These are phyloP conservation scores for Trichoderma atroviride DNA, from an alignment of 2,329 filamentous ascomycete species.

Conservation along the genomic window DNA sequence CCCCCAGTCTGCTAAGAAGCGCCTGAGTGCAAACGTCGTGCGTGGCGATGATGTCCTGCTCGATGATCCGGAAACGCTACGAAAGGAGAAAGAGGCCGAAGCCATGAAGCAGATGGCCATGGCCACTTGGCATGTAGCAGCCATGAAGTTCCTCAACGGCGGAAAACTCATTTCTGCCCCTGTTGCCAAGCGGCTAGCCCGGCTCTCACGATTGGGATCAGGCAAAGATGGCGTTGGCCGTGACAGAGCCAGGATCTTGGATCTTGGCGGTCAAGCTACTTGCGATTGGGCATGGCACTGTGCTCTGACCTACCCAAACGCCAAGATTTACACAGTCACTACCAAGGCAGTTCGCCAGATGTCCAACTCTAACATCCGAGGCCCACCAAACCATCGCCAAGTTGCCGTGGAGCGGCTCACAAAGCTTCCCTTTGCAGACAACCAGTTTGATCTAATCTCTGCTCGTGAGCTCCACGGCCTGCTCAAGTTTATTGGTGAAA, in stretches of 20 bases:
- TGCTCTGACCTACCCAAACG: constrained; percentile 80
- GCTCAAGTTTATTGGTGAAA: constrained; percentile 71
- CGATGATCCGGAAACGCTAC: constrained; percentile 64
- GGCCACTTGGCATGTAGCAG: constrained; percentile 64
- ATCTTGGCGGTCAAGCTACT: constrained; percentile 80
- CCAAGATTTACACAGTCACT: constrained; percentile 85
- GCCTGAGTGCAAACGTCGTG: constrained; percentile 71
- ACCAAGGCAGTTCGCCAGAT: constrained; percentile 71
- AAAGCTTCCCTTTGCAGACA: constrained; percentile 80
- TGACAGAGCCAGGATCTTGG: constrained; percentile 71
- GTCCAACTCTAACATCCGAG: constrained; percentile 74
- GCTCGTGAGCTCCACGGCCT: constrained; percentile 84
- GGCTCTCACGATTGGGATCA: constrained; percentile 54
- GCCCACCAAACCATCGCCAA: constrained; percentile 84
- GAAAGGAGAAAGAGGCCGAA: constrained; percentile 76
- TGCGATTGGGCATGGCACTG: constrained; percentile 98
- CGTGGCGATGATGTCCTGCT: constrained; percentile 68
- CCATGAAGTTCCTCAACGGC: constrained; percentile 63
- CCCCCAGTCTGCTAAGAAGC: constrained; percentile 70
- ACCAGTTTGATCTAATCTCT: constrained; percentile 89
- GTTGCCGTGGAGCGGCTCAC: constrained; percentile 77
- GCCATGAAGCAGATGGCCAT: constrained; percentile 72
- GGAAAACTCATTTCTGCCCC: constrained; percentile 67
- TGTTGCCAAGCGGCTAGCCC: constrained; percentile 62
- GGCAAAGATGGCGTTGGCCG: constrained; percentile 48